Base-by-base conservation (phyloP, 495 filamentous ascomycete species). In the Darksidea phi region DNA sequence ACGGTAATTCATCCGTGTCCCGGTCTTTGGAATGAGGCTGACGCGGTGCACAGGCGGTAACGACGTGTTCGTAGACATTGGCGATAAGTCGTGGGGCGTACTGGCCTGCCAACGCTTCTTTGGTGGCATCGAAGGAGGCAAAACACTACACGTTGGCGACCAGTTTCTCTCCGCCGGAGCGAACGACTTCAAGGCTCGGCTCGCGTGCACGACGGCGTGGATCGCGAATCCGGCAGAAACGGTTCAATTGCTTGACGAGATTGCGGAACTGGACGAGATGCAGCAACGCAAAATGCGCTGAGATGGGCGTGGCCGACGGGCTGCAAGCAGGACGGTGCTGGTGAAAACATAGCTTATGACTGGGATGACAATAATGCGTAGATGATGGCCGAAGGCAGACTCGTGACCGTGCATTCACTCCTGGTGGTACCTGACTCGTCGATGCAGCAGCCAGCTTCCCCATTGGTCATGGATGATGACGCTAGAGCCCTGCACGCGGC, bases 1-100 rank as follows among this genome's bases (percentile, higher is more conserved):
- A 99, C 72, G 94, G 85, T 81, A 28, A 63, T 1, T 25, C 42
- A 45, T 21, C 12, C 6, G 13, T 10, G 58, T 34, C 15, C 15
- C 66, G 1, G 32, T 3, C 6, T 25, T n/a, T 4, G 3, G 17
- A 60, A 18, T 48, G 6, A 8, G 46, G 25, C 25, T 59, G n/a
- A 41, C 23, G 38, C 20, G 34, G 36, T 43, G 28, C 18, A 6
- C 50, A 82, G 82, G 91, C 21, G 92, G 93, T 7, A 92, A 95
- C 57, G 91, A 97, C 70, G 90, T 97, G 21, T 99, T 99, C 70
- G 93, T 99, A 37, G 95, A 99, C 74, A 97, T 99, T 66, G 95
- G 95, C 48, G 95, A 99, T 73, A 99, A 99, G 72, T 88, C 87
- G 41, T 93, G 90, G 86, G 95, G 95, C 59, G 95, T 99, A 21